A percentile compares a stretch with the other conserved stretches of the same genome.
Conservation (phyloP, 2,329 filamentous ascomycete genomes). For the Escovopsis sp. region DNA sequence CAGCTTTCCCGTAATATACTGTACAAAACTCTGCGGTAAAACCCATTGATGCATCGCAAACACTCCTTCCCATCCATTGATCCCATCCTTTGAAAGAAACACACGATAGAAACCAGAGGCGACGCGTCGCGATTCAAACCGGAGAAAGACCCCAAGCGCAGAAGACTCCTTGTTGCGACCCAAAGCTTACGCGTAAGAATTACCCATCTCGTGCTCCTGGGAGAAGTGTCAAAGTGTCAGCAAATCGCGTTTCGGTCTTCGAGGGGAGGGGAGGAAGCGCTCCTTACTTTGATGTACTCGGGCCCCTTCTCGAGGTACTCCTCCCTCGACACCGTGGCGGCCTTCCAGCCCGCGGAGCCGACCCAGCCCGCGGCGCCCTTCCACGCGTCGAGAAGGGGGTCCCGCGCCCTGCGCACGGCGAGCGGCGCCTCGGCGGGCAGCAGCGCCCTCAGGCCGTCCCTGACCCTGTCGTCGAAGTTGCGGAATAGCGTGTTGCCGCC, state of each 20-base stretch:
- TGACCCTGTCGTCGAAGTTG: slow-evolving; percentile 72
- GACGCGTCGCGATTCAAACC: too few relatives aligned
- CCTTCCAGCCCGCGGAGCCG: slow-evolving; percentile 41
- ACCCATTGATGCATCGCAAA: too few relatives aligned
- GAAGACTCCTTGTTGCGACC: not conserved
- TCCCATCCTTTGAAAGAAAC: too few relatives aligned
- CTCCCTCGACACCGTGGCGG: slow-evolving; percentile 55
- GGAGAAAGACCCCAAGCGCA: not conserved
- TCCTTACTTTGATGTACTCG: slow-evolving; percentile 75
- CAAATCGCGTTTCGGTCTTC: not conserved
- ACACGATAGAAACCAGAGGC: too few relatives aligned
- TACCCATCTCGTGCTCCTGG: slow-evolving; percentile 53
- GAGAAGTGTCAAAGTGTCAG: not conserved
- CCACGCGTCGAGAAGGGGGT: slow-evolving; percentile 82
- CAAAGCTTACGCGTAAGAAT: slow-evolving; percentile 33
- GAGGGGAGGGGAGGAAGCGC: not conserved
- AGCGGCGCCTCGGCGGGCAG: slow-evolving; percentile 56
- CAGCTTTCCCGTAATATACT: too few relatives aligned
- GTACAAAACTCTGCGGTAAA: too few relatives aligned
- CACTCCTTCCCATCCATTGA: too few relatives aligned
- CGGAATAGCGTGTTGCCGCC: slow-evolving; percentile 83
- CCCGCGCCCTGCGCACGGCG: slow-evolving; percentile 55
- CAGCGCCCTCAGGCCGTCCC: slow-evolving; percentile 55
- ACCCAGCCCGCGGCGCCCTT: slow-evolving; percentile 83
- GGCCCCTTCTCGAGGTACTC: slow-evolving; percentile 87